Base-by-base conservation (phyloP, 768 basidiomycete genomes). In the Termitomyces sp. region DNA sequence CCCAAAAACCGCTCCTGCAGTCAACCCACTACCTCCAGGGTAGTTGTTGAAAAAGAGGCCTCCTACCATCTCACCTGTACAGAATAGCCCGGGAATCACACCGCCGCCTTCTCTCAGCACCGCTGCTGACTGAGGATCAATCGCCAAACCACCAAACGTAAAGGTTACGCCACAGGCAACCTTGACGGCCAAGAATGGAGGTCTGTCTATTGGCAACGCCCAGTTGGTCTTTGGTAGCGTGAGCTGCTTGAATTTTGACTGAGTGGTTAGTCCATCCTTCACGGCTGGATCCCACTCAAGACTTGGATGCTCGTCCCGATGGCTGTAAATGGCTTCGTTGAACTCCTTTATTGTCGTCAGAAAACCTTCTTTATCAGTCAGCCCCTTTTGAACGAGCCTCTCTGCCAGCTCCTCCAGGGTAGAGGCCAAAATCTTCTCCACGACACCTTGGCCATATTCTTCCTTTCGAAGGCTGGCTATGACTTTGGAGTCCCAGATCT, bases 141-240 rank as follows among this genome's bases (percentile, higher is more conserved):
- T 80, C 0, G 77, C 80, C 2, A 88, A 66, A 1, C 86, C 86
- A 0, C 86, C 85, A 70, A 87, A 88, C 1, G 85, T 88, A 70
- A 87, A 89, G 1, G 86, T 87, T 53, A 86, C 79, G 6, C 85
- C 87, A 69, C 86, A 87, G 0, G 80, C 72, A 8, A 88, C 82
- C 62, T 83, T 85, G 33, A 88, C 82, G 2, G 85, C 86, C 65
- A 86, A 70, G 61, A 85, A 84, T 0, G 84, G 84, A 12, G 72
- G 66, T 42, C 75, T 60, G 38, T 81, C 76, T 26, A 88, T 68
- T 5, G 79, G 63, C 57, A 84, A 68, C 0, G 86, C 87, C 86
- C 86, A 88, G 62, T 88, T 87, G 0, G 84, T 81, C 66, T 89
- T 88, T 11, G 83, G 74, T 12, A 79, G 60, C 12, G 63, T 46